Evolutionary conservation across 768 basidiomycete genomes (phyloP).

Genomic region (Hirschioporus abietinus): DNA sequence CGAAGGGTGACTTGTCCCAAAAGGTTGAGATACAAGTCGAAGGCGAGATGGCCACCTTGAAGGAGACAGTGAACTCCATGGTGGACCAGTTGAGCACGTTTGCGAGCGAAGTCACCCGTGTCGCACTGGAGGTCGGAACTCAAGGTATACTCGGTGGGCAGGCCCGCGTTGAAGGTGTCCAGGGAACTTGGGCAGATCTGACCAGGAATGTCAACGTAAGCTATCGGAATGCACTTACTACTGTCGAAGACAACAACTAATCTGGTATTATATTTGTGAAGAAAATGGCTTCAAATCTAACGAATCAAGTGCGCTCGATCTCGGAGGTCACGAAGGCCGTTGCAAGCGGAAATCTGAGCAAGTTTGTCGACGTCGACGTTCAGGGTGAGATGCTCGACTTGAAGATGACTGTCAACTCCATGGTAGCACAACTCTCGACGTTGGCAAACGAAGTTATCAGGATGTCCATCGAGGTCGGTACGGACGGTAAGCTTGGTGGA

Average conservation of each 20-base stretch:
- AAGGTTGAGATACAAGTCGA: conserved; percentile 90
- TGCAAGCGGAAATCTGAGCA: conserved; percentile 76
- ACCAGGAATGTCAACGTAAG: conserved; percentile 85
- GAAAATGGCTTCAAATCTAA: conserved; percentile 87
- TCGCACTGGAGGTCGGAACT: conserved; percentile 87
- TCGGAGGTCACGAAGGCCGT: conserved; percentile 79
- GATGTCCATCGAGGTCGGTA: conserved; percentile 89
- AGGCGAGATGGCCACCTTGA: conserved; percentile 82
- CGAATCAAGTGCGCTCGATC: conserved; percentile 86
- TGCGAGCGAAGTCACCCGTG: conserved; percentile 74
- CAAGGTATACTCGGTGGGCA: conserved; percentile 89
- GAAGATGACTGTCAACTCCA: conserved; percentile 75
- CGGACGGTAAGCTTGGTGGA: conserved; percentile 89
- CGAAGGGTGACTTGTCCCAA: conserved; percentile 84
- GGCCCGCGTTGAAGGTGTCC: conserved; percentile 84
- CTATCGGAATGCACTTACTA: conserved; percentile 9
- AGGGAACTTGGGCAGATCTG: conserved; percentile 90
- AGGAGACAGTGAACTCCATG: conserved; percentile 89
- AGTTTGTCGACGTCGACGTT: conserved; percentile 86
- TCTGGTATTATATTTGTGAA: conserved; percentile 19
- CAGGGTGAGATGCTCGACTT: conserved; percentile 91
- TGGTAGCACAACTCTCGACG: conserved; percentile 69
- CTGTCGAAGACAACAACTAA: neutral
- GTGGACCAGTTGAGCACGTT: conserved; percentile 86
- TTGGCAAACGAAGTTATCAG: conserved; percentile 83